phyloP scores from a whole-genome alignment of 306 rosid species.

The Cicer bijugum region DNA sequence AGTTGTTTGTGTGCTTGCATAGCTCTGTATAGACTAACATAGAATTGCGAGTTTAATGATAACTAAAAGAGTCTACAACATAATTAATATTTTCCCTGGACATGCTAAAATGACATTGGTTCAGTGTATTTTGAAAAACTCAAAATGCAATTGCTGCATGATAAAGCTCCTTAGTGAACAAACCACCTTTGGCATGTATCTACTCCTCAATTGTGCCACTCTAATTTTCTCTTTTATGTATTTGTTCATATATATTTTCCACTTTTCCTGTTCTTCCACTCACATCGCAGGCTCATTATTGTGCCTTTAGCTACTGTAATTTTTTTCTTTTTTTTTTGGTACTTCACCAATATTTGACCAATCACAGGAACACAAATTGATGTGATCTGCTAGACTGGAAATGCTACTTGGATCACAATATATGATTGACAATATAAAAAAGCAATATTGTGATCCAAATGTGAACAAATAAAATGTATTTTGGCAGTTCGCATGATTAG shows the following conservation, averaged over 20 bases:
- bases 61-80: neutral
- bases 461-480: neutral
- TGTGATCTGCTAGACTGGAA: slow-evolving; percentile 14
- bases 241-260: neutral
- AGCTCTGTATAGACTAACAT: neutral
- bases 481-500: neutral
- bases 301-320: neutral
- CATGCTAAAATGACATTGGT: neutral
- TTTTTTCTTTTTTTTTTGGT: neutral
- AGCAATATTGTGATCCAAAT: neutral
- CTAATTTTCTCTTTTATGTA: neutral
- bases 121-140: neutral
- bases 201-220: neutral
- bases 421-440: neutral
- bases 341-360: neutral
- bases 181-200: neutral
- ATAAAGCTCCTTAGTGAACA: neutral
- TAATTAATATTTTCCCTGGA: neutral
- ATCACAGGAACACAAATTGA: neutral
- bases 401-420: neutral
- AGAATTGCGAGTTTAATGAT: neutral
- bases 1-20: neutral
- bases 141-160: neutral
- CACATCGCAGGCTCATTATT: neutral
- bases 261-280: neutral